These are phyloP conservation scores for Orbilia quercus DNA, from an alignment of 2,329 filamentous ascomycete species.

Conservation along the genomic window DNA sequence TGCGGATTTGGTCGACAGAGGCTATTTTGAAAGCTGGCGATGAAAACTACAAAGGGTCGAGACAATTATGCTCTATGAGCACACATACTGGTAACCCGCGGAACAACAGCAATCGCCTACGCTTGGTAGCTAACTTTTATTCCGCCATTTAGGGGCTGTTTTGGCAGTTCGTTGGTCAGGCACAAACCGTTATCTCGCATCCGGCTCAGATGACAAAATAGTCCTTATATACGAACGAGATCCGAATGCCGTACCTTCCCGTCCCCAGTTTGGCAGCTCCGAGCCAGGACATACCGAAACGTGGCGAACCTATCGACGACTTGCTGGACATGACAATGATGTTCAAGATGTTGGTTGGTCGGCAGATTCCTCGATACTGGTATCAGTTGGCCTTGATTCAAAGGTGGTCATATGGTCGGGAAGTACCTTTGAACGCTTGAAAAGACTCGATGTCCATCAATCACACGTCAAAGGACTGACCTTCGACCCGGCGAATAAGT, in stretches of 20 bases:
- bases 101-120: background rate
- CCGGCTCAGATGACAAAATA: conserved; percentile 97
- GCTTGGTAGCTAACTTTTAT: background rate
- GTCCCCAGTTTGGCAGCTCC: conserved; percentile 75
- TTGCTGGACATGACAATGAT: conserved; percentile 98
- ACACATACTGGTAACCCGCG: conserved; percentile 85
- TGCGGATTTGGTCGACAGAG: conserved; percentile 97
- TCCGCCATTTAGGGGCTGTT: conserved; percentile 55
- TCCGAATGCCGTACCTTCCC: conserved; percentile 77
- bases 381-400: conserved; percentile 95
- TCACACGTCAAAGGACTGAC: conserved; percentile 99
- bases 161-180: conserved; percentile 91
- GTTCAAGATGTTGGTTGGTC: conserved; percentile 99
- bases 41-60: conserved; percentile 78
- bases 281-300: conserved; percentile 95
- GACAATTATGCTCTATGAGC: conserved; percentile 97
- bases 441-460: conserved; percentile 90
- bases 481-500: conserved; percentile 98
- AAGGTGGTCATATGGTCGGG: conserved; percentile 99
- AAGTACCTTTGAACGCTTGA: conserved; percentile 96
- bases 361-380: conserved; percentile 90
- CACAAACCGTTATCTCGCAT: conserved; percentile 93
- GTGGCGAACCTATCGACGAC: conserved; percentile 92
- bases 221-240: conserved; percentile 86
- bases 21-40: conserved; percentile 85